Conservation (phyloP, 768 basidiomycete genomes). For the Artomyces pyxidatus region DNA sequence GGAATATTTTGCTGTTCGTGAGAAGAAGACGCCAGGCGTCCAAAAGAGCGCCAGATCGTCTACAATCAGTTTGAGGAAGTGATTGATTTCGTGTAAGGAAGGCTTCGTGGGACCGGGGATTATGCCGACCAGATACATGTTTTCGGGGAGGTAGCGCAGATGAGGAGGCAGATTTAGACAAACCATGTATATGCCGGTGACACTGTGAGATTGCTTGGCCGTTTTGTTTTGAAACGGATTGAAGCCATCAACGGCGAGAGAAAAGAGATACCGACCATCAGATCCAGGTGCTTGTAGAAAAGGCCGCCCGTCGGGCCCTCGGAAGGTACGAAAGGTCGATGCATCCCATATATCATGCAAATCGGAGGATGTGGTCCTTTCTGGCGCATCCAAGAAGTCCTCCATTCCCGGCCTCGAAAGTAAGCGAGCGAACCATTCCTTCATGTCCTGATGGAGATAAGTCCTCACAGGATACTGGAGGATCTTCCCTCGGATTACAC, state of each 20-base stretch:
- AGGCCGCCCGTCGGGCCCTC: neutral
- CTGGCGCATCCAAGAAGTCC: neutral
- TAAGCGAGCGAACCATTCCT: neutral
- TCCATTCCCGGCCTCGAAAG: neutral
- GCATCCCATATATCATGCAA: neutral
- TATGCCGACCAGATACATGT: constrained; percentile 16
- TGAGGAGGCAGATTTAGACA: constrained; percentile 23
- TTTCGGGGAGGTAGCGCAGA: constrained; percentile 21
- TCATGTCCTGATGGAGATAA: neutral
- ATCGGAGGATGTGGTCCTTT: neutral
- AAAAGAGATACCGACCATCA: constrained; percentile 20
- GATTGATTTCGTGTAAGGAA: constrained; percentile 1
- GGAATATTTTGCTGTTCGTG: neutral
- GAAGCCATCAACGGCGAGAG: constrained; percentile 14
- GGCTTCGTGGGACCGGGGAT: constrained; percentile 18
- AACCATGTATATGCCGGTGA: constrained; percentile 12
- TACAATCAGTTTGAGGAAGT: constrained; percentile 12
- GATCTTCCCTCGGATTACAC: neutral
- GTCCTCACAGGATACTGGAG: neutral
- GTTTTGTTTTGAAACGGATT: neutral
- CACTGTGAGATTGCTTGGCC: constrained; percentile 1
- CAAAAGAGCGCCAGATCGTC: constrained; percentile 12
- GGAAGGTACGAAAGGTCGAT: neutral
- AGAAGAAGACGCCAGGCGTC: constrained; percentile 7
- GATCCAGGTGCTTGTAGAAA: neutral